Conservation (phyloP, 2,329 filamentous ascomycete genomes). For the Pestalotiopsis sp. region DNA sequence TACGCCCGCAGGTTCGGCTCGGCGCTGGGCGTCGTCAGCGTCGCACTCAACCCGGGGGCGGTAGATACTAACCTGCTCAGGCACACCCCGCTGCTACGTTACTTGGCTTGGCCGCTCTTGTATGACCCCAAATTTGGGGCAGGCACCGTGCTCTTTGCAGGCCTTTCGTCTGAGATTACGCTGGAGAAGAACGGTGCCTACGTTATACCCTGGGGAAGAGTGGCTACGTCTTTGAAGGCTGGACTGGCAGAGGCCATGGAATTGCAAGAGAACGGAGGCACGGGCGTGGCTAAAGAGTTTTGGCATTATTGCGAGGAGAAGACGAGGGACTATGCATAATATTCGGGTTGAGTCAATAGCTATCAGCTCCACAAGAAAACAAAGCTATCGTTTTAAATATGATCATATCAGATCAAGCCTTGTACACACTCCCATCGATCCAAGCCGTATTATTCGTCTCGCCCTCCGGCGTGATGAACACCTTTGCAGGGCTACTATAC, state of each 20-base stretch:
- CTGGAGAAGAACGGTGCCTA: neutral
- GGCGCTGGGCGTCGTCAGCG: neutral
- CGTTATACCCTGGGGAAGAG: neutral
- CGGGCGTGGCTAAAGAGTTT: neutral
- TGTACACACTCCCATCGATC: constrained; percentile 11
- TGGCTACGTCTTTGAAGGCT: neutral
- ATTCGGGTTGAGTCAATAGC: no score
- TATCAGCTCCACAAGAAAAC: neutral
- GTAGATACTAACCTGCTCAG: neutral
- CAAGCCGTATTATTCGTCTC: neutral
- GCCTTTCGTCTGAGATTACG: neutral
- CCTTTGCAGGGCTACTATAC: neutral
- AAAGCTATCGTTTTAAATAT: neutral
- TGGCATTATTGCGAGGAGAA: neutral
- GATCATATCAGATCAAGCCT: neutral
- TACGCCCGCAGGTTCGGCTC: neutral
- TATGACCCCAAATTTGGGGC: neutral
- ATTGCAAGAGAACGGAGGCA: neutral
- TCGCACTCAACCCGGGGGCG: neutral
- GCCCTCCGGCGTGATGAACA: constrained; percentile 2
- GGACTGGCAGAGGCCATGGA: neutral
- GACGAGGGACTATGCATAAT: neutral
- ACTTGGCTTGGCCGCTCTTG: neutral
- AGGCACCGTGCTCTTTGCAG: neutral
- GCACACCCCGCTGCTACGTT: neutral